Evolutionary conservation across 306 rosid species (phyloP).

Genomic region (Styphnolobium japonicum): DNA sequence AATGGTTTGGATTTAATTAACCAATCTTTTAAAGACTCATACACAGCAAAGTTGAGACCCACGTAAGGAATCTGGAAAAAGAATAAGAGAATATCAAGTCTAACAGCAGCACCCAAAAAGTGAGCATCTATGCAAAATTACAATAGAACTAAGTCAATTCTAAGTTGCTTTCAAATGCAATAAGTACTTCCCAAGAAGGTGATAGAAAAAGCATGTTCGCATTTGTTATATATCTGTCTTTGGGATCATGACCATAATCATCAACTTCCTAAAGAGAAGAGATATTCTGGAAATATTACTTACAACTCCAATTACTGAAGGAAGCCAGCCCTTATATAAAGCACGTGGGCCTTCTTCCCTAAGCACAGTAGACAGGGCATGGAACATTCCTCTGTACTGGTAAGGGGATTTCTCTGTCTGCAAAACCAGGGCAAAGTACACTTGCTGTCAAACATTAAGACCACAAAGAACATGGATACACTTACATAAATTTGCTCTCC

Average conservation of each 20-base stretch:
- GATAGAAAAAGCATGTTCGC: neutral
- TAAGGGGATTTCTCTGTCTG: slow-evolving; percentile 94
- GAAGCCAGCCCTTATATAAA: slow-evolving; percentile 97
- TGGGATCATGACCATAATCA: slow-evolving; percentile 5
- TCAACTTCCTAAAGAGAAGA: slow-evolving; percentile 12
- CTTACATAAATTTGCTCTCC: neutral
- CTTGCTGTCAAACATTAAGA: neutral
- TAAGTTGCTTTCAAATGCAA: neutral
- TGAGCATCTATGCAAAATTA: slow-evolving; percentile 2
- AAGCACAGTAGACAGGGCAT: slow-evolving; percentile 88
- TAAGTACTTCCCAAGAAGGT: neutral
- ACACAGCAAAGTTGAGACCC: slow-evolving; percentile 98
- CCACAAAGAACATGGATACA: neutral
- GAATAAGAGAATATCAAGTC: slow-evolving; percentile 18
- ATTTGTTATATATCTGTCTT: neutral
- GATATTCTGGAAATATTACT: slow-evolving; percentile 38
- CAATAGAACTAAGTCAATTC: neutral
- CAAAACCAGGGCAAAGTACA: slow-evolving; percentile 23
- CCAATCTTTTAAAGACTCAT: slow-evolving; percentile 94
- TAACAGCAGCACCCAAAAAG: neutral
- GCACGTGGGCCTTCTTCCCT: slow-evolving; percentile 98
- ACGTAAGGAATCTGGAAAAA: slow-evolving; percentile 82
- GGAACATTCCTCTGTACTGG: slow-evolving; percentile 96
- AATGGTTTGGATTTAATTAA: slow-evolving; percentile 62
- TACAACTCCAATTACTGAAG: slow-evolving; percentile 99